Conservation (phyloP, 2,329 filamentous ascomycete species). For the Coniochaeta ligniaria region DNA sequence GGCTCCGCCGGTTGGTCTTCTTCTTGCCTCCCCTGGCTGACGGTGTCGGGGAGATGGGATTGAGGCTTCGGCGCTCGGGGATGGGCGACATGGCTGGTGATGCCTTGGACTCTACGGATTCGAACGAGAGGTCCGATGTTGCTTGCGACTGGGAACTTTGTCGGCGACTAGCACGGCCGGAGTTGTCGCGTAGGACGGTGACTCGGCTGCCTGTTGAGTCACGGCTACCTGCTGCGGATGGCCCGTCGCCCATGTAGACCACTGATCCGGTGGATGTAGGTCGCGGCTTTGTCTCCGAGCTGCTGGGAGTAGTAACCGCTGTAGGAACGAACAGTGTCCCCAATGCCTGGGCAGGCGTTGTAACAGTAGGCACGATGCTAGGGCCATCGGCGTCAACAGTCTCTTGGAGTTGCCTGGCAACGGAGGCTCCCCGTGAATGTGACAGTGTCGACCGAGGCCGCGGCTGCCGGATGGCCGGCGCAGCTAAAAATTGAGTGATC, state of each 20-base stretch:
- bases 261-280: conserved; percentile 3
- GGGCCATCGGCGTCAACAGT: neutral
- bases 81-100: neutral
- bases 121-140: neutral
- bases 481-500: neutral
- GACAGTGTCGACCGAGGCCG: neutral
- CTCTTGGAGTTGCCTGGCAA: neutral
- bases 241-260: neutral
- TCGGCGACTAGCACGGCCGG: neutral
- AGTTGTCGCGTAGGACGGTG: neutral
- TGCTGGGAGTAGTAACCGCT: neutral
- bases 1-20: neutral
- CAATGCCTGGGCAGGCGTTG: neutral
- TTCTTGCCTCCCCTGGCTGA: neutral
- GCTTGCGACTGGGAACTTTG: neutral
- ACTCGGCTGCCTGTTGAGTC: neutral
- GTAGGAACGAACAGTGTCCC: neutral
- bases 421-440: neutral
- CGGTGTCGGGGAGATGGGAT: neutral
- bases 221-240: neutral
- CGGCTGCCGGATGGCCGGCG: neutral
- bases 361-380: neutral
- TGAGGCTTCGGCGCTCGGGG: neutral
- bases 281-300: neutral
- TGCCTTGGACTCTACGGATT: neutral